phyloP scores from a whole-genome alignment of 768 basidiomycete genomes.

The Mrakia blollopis region DNA sequence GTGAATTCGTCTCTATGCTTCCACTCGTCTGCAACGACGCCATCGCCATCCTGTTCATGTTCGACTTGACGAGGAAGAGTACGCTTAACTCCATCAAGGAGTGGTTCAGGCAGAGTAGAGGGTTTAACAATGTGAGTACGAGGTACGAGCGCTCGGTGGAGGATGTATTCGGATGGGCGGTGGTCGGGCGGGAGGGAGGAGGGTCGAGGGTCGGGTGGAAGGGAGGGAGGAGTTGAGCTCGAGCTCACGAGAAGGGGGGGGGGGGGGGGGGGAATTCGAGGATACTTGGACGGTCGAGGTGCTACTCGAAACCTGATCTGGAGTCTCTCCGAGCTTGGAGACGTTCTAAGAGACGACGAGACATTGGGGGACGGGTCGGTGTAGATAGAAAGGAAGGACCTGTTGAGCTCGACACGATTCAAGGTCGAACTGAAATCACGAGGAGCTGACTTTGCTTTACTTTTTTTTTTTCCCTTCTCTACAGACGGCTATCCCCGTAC shows the following conservation, averaged over 20 bases:
- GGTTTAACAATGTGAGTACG: constrained; percentile 86
- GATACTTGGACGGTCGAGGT: no score
- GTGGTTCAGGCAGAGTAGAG: constrained; percentile 98
- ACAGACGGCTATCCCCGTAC: constrained; percentile 95
- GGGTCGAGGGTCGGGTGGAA: neutral
- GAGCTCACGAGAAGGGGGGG: no score
- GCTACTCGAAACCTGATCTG: no score
- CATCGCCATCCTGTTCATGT: constrained; percentile 99
- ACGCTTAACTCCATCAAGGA: constrained; percentile 98
- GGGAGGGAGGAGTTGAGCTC: neutral
- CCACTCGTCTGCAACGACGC: constrained; percentile 74
- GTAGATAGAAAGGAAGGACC: neutral
- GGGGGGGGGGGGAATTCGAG: no score
- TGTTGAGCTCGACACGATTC: neutral
- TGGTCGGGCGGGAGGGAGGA: neutral
- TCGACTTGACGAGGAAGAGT: constrained; percentile 93
- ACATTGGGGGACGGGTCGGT: neutral
- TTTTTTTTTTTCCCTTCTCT: neutral
- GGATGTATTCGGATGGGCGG: neutral
- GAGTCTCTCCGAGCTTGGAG: no score
- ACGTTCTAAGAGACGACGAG: no score
- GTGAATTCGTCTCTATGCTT: constrained; percentile 99
- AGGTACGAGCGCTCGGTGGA: neutral
- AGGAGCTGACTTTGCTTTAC: constrained; percentile 4
- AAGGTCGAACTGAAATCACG: no score